These are phyloP conservation scores for Penicillium lividum DNA, from an alignment of 495 filamentous ascomycete genomes.

Conservation along the genomic window DNA sequence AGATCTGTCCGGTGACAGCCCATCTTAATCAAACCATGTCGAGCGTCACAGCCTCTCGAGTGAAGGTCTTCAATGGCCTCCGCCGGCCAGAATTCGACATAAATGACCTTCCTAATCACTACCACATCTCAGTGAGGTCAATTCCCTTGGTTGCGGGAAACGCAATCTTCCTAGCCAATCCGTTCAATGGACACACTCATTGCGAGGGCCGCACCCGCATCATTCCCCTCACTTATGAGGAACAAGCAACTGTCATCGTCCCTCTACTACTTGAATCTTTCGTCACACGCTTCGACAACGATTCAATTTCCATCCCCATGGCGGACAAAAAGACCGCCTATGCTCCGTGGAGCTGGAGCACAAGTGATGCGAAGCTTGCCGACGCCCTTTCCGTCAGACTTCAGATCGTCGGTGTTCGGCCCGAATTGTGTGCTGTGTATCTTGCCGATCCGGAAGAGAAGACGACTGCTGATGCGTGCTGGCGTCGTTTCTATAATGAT, in stretches of 20 bases:
- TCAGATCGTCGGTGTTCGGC: slow-evolving; percentile 1
- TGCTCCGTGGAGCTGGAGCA: slow-evolving; percentile 10
- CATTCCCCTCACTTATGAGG: not conserved
- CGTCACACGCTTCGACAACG: slow-evolving; percentile 3
- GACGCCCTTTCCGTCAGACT: slow-evolving; percentile 4
- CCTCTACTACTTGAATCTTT: slow-evolving; percentile 13
- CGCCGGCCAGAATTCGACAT: not conserved
- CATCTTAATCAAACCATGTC: not conserved
- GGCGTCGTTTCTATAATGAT: not conserved
- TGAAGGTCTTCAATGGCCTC: not conserved
- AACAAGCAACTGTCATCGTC: slow-evolving; percentile 9
- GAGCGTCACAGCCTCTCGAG: not conserved
- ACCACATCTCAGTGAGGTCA: slow-evolving; percentile 3
- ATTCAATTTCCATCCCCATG: not conserved
- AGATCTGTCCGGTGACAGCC: not conserved
- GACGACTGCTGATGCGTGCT: not conserved
- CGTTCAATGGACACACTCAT: slow-evolving; percentile 4
- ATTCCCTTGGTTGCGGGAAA: slow-evolving; percentile 1
- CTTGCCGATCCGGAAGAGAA: not conserved
- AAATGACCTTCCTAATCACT: slow-evolving; percentile 6
- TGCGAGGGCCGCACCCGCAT: slow-evolving; percentile 7
- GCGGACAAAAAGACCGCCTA: not conserved
- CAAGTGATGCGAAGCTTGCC: slow-evolving; percentile 1
- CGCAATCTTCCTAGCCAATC: slow-evolving; percentile 8
- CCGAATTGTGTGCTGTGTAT: slow-evolving; percentile 3